Percentiles rank a stretch among this genome's conserved stretches.
phyloP scores from a whole-genome alignment of 2,329 filamentous ascomycete species.

The Colletotrichum lindemuthianum region DNA sequence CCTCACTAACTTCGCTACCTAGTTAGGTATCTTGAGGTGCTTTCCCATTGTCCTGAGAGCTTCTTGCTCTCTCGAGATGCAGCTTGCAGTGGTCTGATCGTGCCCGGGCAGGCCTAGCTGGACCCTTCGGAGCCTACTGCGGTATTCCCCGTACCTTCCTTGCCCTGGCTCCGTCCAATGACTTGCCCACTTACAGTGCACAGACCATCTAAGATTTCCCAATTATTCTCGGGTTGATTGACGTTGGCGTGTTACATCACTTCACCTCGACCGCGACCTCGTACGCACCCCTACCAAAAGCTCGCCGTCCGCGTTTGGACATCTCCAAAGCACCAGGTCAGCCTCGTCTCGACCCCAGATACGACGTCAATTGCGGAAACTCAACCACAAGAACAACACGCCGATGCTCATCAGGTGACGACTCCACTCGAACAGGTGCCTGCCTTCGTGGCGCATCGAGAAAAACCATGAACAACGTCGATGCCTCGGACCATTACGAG shows the following conservation, averaged over 20 bases:
- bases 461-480: slow-evolving; percentile 62
- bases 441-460: slow-evolving; percentile 24
- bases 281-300: slow-evolving; percentile 21
- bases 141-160: slow-evolving; percentile 2
- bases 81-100: too few relatives aligned
- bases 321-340: too few relatives aligned
- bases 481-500: slow-evolving; percentile 71
- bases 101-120: background rate
- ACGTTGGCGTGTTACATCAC: slow-evolving; percentile 25
- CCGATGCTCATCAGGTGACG: slow-evolving; percentile 31
- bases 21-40: too few relatives aligned
- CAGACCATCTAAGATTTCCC: slow-evolving; percentile 18
- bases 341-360: slow-evolving; percentile 6
- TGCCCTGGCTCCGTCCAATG: slow-evolving; percentile 23
- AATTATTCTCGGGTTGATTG: slow-evolving; percentile 25
- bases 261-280: slow-evolving; percentile 16
- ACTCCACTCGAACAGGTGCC: slow-evolving; percentile 27
- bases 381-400: background rate
- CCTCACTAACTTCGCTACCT: too few relatives aligned
- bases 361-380: too few relatives aligned
- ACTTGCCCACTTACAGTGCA: slow-evolving; percentile 15
- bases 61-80: too few relatives aligned
- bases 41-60: too few relatives aligned
- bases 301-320: background rate
- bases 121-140: slow-evolving; percentile 22